Conservation (phyloP, 73 alveolate species). For the Vitrella brassicaformis region DNA sequence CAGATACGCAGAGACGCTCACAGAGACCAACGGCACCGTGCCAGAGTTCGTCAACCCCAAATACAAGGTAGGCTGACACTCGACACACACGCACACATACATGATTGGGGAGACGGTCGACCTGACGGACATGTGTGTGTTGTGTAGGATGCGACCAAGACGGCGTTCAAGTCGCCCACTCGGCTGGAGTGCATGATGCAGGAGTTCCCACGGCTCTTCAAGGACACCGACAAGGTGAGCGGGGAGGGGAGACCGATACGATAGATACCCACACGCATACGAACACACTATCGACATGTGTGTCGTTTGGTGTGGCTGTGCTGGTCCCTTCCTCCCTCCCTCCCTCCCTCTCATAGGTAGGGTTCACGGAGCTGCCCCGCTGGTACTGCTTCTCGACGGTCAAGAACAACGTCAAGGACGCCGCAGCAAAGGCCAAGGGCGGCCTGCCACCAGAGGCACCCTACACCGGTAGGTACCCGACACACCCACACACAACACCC, state of each 20-base stretch:
- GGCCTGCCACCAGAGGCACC: slow-evolving; percentile 41
- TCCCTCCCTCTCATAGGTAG: slow-evolving; percentile 43
- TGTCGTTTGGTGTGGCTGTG: neutral
- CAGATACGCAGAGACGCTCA: slow-evolving; percentile 59
- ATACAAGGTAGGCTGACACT: slow-evolving; percentile 25
- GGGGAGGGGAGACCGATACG: neutral
- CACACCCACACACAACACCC: neutral
- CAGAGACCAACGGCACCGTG: slow-evolving; percentile 79
- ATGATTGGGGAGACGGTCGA: neutral
- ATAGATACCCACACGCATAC: neutral
- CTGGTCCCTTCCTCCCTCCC: neutral
- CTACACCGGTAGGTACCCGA: neutral
- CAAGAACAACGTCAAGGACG: slow-evolving; percentile 82
- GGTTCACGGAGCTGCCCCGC: slow-evolving; percentile 76
- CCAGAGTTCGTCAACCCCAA: slow-evolving; percentile 98
- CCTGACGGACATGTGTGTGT: neutral
- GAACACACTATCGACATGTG: neutral
- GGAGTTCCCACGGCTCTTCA: slow-evolving; percentile 85
- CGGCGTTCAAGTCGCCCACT: slow-evolving; percentile 83
- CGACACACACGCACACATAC: neutral
- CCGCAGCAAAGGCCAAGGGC: slow-evolving; percentile 51
- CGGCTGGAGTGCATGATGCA: slow-evolving; percentile 96
- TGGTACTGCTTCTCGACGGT: slow-evolving; percentile 89
- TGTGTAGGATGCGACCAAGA: slow-evolving; percentile 48
- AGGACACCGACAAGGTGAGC: slow-evolving; percentile 4